Conservation (phyloP, 345 rosid genomes). For the Salix arbutifolia region DNA sequence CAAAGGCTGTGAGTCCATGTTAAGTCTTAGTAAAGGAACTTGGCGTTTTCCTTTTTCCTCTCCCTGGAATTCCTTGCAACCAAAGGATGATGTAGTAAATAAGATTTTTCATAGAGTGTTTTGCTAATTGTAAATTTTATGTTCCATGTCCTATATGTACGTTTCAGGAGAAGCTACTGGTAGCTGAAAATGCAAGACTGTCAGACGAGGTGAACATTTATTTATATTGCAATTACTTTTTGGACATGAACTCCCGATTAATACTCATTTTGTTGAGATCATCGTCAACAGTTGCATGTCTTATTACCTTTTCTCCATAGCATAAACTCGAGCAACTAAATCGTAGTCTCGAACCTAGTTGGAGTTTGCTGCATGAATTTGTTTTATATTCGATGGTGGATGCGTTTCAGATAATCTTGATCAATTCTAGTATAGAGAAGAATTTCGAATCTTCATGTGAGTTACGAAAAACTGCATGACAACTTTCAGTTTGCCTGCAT, state of each 20-base stretch:
- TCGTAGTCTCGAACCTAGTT: not conserved
- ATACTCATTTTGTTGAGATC: not conserved
- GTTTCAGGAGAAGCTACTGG: constrained; percentile 13
- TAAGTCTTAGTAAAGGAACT: not conserved
- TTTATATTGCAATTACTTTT: not conserved
- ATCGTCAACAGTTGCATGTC: not conserved
- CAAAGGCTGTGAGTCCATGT: not conserved
- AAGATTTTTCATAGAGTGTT: not conserved
- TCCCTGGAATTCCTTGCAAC: not conserved
- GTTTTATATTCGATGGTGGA: too few relatives aligned
- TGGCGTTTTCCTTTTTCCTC: not conserved
- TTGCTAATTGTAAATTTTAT: not conserved
- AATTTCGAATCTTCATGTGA: not conserved
- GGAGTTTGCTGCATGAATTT: not conserved
- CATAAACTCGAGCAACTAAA: not conserved
- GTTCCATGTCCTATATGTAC: not conserved
- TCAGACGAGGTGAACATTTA: constrained; percentile 5
- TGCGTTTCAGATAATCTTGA: too few relatives aligned
- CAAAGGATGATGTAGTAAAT: not conserved
- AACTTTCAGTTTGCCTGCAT: not conserved
- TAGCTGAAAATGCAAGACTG: constrained; percentile 15
- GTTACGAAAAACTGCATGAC: not conserved
- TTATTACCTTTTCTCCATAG: not conserved
- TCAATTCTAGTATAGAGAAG: not conserved
- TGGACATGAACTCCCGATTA: not conserved